Conservation (phyloP, 805 yeast species). For the Debaryomyces prosopidis region DNA sequence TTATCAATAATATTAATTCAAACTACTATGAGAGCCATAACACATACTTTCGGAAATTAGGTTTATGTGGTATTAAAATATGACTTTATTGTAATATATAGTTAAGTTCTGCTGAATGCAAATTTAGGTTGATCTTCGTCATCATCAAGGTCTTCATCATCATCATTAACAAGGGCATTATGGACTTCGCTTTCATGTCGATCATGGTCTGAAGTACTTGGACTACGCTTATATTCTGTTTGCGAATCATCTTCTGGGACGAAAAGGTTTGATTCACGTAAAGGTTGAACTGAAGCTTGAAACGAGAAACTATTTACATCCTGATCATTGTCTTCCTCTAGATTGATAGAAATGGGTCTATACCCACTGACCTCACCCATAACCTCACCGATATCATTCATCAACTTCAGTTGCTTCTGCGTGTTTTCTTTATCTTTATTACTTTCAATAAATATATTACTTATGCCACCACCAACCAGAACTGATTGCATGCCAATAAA, state of each 20-base stretch:
- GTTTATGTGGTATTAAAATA: constrained; percentile 27
- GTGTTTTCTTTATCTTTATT: constrained; percentile 5
- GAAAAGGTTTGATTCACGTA: background rate
- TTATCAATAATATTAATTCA: constrained; percentile 12
- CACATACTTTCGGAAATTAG: constrained; percentile 39
- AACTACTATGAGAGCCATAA: constrained; percentile 33
- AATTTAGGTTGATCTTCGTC: constrained; percentile 35
- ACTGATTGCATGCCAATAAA: constrained; percentile 17
- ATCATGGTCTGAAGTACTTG: background rate
- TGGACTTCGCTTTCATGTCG: background rate
- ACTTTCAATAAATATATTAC: background rate
- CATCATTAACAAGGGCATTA: constrained; percentile 4
- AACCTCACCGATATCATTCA: constrained; percentile 15
- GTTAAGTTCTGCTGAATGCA: constrained; percentile 23
- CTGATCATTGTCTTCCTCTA: background rate
- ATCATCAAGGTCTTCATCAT: constrained; percentile 24
- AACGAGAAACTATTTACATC: background rate
- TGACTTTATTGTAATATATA: background rate
- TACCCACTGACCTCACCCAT: constrained; percentile 16
- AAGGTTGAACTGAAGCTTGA: background rate
- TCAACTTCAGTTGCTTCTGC: constrained; percentile 2
- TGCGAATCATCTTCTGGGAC: background rate
- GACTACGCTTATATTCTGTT: too few relatives aligned
- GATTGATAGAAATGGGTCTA: background rate
- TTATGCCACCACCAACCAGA: constrained; percentile 2